These are phyloP conservation scores for Xerocomellus amylosporus DNA, from an alignment of 768 basidiomycete species.

Conservation along the genomic window DNA sequence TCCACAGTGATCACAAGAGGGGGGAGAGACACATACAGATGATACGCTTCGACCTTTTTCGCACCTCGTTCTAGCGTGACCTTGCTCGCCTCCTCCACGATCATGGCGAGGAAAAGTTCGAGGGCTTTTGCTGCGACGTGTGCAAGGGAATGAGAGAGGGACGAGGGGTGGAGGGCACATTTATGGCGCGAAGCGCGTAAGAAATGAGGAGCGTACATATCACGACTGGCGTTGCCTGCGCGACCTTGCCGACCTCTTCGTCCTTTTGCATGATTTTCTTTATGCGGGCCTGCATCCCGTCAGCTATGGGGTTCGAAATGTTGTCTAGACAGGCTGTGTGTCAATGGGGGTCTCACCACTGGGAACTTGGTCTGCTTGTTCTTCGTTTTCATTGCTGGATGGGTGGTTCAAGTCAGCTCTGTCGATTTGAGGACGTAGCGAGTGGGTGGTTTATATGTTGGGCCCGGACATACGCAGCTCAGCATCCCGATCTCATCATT, in stretches of 20 bases:
- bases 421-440: not conserved
- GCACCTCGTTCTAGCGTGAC: constrained; percentile 76
- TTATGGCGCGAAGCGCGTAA: constrained; percentile 12
- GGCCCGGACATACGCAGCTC: constrained; percentile 9
- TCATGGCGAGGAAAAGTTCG: constrained; percentile 83
- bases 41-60: constrained; percentile 90
- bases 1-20: constrained; percentile 1
- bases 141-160: not conserved
- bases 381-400: constrained; percentile 71
- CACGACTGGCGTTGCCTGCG: constrained; percentile 92
- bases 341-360: constrained; percentile 52
- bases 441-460: constrained; percentile 1
- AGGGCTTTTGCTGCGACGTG: constrained; percentile 81
- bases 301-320: constrained; percentile 1
- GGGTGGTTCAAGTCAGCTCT: not conserved
- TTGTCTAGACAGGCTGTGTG: constrained; percentile 4
- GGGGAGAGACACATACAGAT: constrained; percentile 63
- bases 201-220: constrained; percentile 69
- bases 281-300: constrained; percentile 77
- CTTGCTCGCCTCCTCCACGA: constrained; percentile 79
- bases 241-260: constrained; percentile 97
- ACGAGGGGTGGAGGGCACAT: not conserved
- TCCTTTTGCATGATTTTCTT: constrained; percentile 99
- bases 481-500: constrained; percentile 21
- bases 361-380: constrained; percentile 92